Evolutionary conservation across 2,329 filamentous ascomycete genomes (phyloP).

Genomic region (Paecilomyces fulvus): DNA sequence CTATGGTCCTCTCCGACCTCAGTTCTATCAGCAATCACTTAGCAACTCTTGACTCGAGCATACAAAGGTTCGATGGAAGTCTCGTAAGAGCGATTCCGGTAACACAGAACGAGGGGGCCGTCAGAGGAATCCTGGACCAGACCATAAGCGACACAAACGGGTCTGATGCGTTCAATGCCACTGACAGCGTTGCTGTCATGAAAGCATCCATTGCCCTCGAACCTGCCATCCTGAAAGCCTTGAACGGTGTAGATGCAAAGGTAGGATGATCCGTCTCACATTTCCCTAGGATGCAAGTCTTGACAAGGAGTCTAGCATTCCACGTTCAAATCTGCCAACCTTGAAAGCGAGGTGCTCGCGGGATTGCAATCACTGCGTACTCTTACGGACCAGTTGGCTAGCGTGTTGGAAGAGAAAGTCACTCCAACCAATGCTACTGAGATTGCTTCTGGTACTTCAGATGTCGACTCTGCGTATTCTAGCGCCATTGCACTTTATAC

Average conservation of each 20-base stretch:
- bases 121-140: conserved; percentile 4
- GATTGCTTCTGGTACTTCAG: conserved; percentile 1
- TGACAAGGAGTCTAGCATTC: conserved; percentile 2
- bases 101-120: conserved; percentile 1
- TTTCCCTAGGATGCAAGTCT: not conserved
- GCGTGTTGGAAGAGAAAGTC: conserved; percentile 2
- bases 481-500: conserved; percentile 4
- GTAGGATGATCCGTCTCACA: not conserved
- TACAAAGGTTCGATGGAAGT: conserved; percentile 4
- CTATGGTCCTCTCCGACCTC: conserved; percentile 6
- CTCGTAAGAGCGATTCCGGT: not conserved
- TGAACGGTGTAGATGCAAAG: conserved; percentile 4
- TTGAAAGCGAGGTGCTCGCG: not conserved
- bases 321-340: conserved; percentile 1
- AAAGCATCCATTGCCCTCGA: conserved; percentile 2
- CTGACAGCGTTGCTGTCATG: conserved; percentile 5
- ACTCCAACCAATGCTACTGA: conserved; percentile 4
- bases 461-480: conserved; percentile 5
- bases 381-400: conserved; percentile 3
- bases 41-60: not conserved
- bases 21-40: conserved; percentile 3
- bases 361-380: conserved; percentile 2
- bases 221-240: conserved; percentile 3
- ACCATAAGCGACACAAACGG: conserved; percentile 3
- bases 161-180: not conserved